phyloP scores from a whole-genome alignment of 164 flowering plant genomes.

The Stephania yunnanensis region DNA sequence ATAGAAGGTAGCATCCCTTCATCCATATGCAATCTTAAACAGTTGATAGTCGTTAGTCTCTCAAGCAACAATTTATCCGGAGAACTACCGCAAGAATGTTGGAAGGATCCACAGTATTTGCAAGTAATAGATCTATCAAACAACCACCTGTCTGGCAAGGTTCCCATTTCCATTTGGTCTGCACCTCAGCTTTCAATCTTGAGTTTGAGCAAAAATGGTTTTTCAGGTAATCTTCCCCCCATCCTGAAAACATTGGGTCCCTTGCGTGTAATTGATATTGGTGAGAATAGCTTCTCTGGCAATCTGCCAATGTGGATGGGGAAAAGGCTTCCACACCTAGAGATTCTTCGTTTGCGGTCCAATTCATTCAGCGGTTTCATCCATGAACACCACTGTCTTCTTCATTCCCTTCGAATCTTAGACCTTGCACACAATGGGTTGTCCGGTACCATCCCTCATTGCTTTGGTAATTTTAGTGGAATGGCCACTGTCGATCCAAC shows the following conservation, averaged over 20 bases:
- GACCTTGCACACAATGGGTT: too few species aligned
- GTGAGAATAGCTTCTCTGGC: slow-evolving; percentile 31
- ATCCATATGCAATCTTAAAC: not conserved
- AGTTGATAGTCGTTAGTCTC: slow-evolving; percentile 7
- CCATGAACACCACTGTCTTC: too few species aligned
- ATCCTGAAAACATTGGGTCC: slow-evolving; percentile 10
- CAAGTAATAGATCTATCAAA: slow-evolving; percentile 12
- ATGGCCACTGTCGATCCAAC: too few species aligned
- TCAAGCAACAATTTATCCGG: slow-evolving; percentile 12
- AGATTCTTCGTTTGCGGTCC: too few species aligned
- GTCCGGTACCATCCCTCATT: too few species aligned
- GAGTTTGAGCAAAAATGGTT: slow-evolving; percentile 13
- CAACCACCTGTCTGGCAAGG: slow-evolving; percentile 25
- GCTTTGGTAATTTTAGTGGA: too few species aligned
- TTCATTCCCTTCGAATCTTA: too few species aligned
- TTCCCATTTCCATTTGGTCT: slow-evolving; percentile 23
- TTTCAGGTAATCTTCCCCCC: slow-evolving; percentile 24
- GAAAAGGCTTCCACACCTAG: too few species aligned
- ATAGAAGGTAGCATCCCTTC: not conserved
- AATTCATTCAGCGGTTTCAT: too few species aligned
- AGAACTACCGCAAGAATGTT: slow-evolving; percentile 7
- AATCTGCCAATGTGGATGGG: slow-evolving; percentile 23
- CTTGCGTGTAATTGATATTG: slow-evolving; percentile 21
- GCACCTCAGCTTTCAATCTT: slow-evolving; percentile 1
- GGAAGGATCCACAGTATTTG: not conserved